Conservation (phyloP, 768 basidiomycete genomes). For the Imleria badia region DNA sequence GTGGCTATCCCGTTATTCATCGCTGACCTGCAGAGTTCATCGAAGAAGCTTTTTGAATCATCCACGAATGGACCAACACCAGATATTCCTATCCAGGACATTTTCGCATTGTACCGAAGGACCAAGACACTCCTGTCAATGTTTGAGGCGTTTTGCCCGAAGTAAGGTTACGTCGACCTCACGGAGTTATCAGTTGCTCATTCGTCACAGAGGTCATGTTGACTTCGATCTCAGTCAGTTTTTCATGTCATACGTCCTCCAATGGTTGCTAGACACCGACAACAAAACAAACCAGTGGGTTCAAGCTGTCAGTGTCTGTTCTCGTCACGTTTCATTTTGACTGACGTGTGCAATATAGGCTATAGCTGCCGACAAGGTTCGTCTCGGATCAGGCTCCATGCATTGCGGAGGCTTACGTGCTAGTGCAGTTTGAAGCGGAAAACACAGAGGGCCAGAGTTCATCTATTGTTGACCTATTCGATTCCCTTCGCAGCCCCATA, state of each 20-base stretch:
- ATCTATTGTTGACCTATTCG: constrained; percentile 96
- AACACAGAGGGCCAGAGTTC: constrained; percentile 84
- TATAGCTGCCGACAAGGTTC: constrained; percentile 78
- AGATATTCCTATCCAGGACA: constrained; percentile 85
- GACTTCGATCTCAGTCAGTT: constrained; percentile 71
- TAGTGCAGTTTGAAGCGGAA: constrained; percentile 71
- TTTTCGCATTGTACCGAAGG: constrained; percentile 83
- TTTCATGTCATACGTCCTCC: constrained; percentile 85
- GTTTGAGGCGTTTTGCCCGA: constrained; percentile 75
- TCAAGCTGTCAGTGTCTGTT: constrained; percentile 61
- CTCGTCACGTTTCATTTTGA: not conserved
- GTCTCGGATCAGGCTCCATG: constrained; percentile 4
- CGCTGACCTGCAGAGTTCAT: constrained; percentile 63
- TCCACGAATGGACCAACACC: constrained; percentile 87
- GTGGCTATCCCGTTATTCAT: constrained; percentile 65
- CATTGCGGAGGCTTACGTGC: constrained; percentile 2
- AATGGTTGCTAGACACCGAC: constrained; percentile 89
- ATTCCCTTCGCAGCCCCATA: constrained; percentile 88
- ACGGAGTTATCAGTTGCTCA: not conserved
- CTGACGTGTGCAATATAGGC: constrained; percentile 47
- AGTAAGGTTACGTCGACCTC: constrained; percentile 47
- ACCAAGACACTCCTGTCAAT: constrained; percentile 75
- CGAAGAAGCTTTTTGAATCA: constrained; percentile 75
- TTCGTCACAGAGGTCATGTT: constrained; percentile 45
- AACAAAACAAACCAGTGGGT: constrained; percentile 94